Base-by-base conservation (phyloP, 192 early-diverging fungal genomes). In the Chytriomyces sp. region DNA sequence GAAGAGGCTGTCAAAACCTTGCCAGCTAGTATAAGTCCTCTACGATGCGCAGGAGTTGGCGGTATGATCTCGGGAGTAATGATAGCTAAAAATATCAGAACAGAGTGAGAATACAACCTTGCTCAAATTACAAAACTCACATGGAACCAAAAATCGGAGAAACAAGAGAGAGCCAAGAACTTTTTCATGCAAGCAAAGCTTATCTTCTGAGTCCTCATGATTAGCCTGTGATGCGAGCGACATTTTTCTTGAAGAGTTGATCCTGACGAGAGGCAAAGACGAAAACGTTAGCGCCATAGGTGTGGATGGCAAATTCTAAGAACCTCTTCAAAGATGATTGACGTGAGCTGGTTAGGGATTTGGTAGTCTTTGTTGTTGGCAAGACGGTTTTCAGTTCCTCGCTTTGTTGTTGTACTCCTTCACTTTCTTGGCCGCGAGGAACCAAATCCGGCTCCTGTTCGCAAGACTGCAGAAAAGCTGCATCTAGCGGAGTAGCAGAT, bases 121-220 rank as follows among this genome's bases (percentile, higher is more conserved):
- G 70, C 34, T 22, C 41, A 39, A 30, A 19, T 8, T 52, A 59
- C 34, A 57, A 30, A 25, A 37, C 73, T 14, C 77, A 87, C 85
- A 79, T 38, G 86, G 86, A n/a, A 88, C 74, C 39, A 88, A 70
- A 55, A 86, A 85, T 40, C 86, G 66, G 7, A 88, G 71, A 75
- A 88, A 88, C 17, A 88, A 64, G 25, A 88, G 86, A 64, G 89
- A 89, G 44, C 89, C 89, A 54, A 92, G 82, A 2, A 92, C 82
- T 34, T 86, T 87, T 62, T 92, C 91, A 0, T 83, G 73, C 3
- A 86, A 75, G 17, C 82, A 82, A n/a, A 91, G 84, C 52, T 85
- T 81, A 0, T 49, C 49, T 49, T 52, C 63, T 14, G 41, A 17
- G 19, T 14, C 37, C 5, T 19, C 59, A 34, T n/a, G n/a, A n/a